Percentiles rank a stretch among this genome's conserved stretches.
Conservation (phyloP, 352 stramenopile species). For the Hyaloperonospora brassicae region DNA sequence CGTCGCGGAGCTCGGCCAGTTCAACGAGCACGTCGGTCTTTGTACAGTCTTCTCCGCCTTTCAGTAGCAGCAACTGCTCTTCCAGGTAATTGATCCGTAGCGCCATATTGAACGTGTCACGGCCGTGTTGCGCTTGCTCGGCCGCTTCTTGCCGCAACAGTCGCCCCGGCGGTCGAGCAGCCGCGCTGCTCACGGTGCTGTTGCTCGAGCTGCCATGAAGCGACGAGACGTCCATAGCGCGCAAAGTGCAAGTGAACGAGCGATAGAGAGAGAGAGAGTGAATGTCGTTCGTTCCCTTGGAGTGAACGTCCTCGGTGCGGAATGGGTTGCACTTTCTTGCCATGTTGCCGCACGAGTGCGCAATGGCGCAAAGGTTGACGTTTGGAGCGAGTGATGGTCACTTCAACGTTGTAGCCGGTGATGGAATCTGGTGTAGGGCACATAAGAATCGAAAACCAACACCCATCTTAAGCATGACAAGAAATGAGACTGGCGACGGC, state of each 20-base stretch:
- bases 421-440: too few relatives aligned
- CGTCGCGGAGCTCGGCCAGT: constrained; percentile 20
- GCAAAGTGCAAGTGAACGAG: too few relatives aligned
- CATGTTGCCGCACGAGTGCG: too few relatives aligned
- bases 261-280: too few relatives aligned
- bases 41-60: constrained; percentile 35
- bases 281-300: too few relatives aligned
- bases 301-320: too few relatives aligned
- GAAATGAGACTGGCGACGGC: constrained; percentile 4
- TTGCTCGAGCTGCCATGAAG: not conserved
- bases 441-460: too few relatives aligned
- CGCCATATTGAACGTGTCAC: constrained; percentile 53
- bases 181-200: not conserved
- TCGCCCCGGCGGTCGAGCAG: not conserved
- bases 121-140: constrained; percentile 31
- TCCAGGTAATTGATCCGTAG: constrained; percentile 44
- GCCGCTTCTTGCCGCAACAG: constrained; percentile 33
- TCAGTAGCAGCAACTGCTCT: constrained; percentile 35
- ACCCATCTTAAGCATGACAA: too few relatives aligned
- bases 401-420: too few relatives aligned
- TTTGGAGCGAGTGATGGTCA: too few relatives aligned
- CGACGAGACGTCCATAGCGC: constrained; percentile 1
- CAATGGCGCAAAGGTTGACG: too few relatives aligned
- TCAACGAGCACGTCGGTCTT: constrained; percentile 36
- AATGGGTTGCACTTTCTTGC: too few relatives aligned